Percentiles rank a stretch among this genome's conserved stretches.
These are phyloP conservation scores for Pleurotus eryngii DNA, from an alignment of 768 basidiomycete species.

Conservation along the genomic window DNA sequence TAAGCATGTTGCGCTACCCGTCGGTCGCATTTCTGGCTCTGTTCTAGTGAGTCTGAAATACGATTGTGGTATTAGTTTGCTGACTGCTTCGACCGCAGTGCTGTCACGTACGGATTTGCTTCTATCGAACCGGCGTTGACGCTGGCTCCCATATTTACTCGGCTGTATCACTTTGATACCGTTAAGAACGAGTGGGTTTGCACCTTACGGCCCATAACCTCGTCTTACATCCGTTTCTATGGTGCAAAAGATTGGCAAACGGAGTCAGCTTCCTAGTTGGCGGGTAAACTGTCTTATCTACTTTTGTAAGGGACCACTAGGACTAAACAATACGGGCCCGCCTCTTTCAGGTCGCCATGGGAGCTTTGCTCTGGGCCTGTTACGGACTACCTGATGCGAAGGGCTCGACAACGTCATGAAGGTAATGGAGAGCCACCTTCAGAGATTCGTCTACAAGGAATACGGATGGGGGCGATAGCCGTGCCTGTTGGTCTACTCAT, in stretches of 20 bases:
- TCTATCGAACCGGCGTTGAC: conserved; percentile 39
- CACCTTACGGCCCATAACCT: neutral
- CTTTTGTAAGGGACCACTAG: too few relatives aligned
- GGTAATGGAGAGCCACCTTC: conserved; percentile 22
- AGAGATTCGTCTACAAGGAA: conserved; percentile 34
- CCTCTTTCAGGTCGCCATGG: conserved; percentile 23
- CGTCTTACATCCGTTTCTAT: neutral
- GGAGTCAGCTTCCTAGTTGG: conserved; percentile 33
- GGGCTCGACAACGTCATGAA: conserved; percentile 26
- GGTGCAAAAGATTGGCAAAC: conserved; percentile 27
- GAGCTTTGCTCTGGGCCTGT: conserved; percentile 34
- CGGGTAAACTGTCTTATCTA: conserved; percentile 20
- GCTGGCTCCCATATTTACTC: conserved; percentile 33
- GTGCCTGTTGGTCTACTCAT: conserved; percentile 32
- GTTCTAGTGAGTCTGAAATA: conserved; percentile 25
- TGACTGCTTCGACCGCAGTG: conserved; percentile 11
- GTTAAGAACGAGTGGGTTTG: conserved; percentile 30
- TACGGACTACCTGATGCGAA: conserved; percentile 33
- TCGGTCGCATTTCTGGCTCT: conserved; percentile 34
- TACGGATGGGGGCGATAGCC: conserved; percentile 35
- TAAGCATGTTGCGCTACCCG: conserved; percentile 38
- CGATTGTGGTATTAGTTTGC: neutral
- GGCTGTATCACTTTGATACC: conserved; percentile 36
- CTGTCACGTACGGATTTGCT: conserved; percentile 34
- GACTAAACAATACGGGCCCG: neutral